Conservation (phyloP, 2,329 filamentous ascomycete species). For the Sporothrix luriei region DNA sequence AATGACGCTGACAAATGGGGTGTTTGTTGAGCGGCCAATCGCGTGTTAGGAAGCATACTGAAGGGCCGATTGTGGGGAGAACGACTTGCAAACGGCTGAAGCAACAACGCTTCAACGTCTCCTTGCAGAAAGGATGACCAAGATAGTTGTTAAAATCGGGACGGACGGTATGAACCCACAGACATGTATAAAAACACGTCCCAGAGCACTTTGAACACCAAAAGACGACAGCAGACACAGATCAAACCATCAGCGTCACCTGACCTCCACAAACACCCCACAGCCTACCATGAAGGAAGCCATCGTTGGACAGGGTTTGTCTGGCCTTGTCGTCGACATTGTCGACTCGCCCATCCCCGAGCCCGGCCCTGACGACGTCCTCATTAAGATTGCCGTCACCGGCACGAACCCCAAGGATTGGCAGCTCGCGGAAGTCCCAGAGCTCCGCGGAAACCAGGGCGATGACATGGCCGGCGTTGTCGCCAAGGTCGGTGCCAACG, state of each 20-base stretch:
- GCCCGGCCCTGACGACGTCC: conserved; percentile 40
- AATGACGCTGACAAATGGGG: too few relatives aligned
- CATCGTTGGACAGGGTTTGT: conserved; percentile 30
- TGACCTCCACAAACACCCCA: neutral
- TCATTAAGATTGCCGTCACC: conserved; percentile 40
- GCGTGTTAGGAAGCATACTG: too few relatives aligned
- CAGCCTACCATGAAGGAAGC: conserved; percentile 33
- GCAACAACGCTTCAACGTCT: too few relatives aligned
- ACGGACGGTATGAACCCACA: too few relatives aligned
- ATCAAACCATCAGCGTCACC: too few relatives aligned
- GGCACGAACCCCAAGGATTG: conserved; percentile 55
- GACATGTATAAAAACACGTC: too few relatives aligned
- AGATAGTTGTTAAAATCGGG: too few relatives aligned
- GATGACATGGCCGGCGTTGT: conserved; percentile 61
- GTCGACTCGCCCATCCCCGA: conserved; percentile 47
- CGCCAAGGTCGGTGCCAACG: conserved; percentile 56
- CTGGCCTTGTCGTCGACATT: conserved; percentile 44
- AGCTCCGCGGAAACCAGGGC: conserved; percentile 48
- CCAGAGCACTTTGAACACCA: neutral
- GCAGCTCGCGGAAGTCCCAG: conserved; percentile 40
- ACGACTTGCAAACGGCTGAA: too few relatives aligned
- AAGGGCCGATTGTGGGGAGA: too few relatives aligned
- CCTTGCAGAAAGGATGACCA: too few relatives aligned
- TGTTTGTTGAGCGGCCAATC: too few relatives aligned
- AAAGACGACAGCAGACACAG: too few relatives aligned